These are phyloP conservation scores for Macrophomina pseudophaseolina DNA, from an alignment of 2,329 filamentous ascomycete genomes.

Conservation along the genomic window DNA sequence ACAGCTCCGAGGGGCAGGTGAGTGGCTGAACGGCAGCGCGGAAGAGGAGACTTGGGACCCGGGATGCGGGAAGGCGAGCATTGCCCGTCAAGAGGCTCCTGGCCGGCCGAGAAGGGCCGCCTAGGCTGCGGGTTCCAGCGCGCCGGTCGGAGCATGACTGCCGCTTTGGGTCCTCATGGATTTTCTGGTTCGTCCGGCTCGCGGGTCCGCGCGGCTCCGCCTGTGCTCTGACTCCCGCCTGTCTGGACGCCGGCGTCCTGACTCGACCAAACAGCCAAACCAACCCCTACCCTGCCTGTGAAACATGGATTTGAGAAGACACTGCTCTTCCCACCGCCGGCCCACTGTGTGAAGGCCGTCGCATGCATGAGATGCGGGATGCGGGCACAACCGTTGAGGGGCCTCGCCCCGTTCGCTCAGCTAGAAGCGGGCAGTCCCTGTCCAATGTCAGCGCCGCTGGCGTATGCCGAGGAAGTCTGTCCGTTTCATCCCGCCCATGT, in stretches of 20 bases:
- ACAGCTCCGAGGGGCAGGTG: constrained; percentile 9
- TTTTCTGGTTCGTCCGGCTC: constrained; percentile 17
- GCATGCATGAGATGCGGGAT: not conserved
- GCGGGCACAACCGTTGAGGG: not conserved
- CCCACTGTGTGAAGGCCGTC: not conserved
- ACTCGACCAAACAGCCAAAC: not conserved
- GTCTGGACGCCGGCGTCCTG: constrained; percentile 17
- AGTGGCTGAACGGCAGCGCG: constrained; percentile 20
- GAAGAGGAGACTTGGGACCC: constrained; percentile 4
- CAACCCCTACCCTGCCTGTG: not conserved
- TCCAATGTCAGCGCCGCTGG: not conserved
- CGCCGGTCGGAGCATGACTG: constrained; percentile 13
- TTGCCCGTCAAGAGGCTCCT: constrained; percentile 2
- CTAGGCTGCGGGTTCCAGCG: constrained; percentile 6
- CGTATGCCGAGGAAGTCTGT: not conserved
- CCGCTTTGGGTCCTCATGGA: constrained; percentile 17
- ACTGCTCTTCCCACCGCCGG: not conserved
- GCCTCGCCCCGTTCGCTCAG: not conserved
- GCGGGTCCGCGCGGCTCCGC: constrained; percentile 22
- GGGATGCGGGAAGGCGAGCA: constrained; percentile 10
- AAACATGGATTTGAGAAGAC: not conserved
- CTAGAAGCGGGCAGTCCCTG: not conserved
- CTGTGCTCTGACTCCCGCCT: constrained; percentile 18
- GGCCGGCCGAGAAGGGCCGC: constrained; percentile 11
- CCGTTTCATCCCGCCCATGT: not conserved